Evolutionary conservation across 2,329 filamentous ascomycete genomes (phyloP).

Genomic region (Sclerotinia minor): DNA sequence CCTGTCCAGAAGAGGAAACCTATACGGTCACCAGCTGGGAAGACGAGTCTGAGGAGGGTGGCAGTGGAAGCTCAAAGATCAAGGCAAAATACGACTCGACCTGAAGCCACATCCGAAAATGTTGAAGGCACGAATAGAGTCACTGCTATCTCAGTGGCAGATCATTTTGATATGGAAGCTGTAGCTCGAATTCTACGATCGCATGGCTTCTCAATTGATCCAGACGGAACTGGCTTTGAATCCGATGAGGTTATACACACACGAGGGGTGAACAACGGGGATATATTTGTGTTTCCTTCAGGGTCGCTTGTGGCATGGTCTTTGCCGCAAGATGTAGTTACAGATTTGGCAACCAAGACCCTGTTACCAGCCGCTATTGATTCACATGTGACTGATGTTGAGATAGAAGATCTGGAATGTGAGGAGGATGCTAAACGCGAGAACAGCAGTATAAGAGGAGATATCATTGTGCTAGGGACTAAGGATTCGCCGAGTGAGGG

Average conservation of each 20-base stretch:
- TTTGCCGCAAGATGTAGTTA: constrained; percentile 72
- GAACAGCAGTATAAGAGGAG: constrained; percentile 76
- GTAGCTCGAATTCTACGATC: constrained; percentile 58
- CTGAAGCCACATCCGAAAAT: constrained; percentile 35
- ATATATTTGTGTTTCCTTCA: constrained; percentile 94
- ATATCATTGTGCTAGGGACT: constrained; percentile 86
- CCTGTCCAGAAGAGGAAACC: constrained; percentile 46
- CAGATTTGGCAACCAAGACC: constrained; percentile 66
- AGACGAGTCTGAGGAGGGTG: constrained; percentile 79
- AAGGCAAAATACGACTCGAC: constrained; percentile 44
- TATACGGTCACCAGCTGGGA: constrained; percentile 54
- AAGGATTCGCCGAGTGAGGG: constrained; percentile 54
- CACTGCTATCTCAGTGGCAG: constrained; percentile 62
- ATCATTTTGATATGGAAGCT: constrained; percentile 63
- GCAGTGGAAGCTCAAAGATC: constrained; percentile 79
- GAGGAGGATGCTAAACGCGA: constrained; percentile 71
- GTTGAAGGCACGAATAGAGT: constrained; percentile 47
- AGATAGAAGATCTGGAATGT: constrained; percentile 90
- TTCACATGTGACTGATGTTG: constrained; percentile 69
- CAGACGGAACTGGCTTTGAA: constrained; percentile 61
- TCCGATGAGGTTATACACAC: constrained; percentile 64
- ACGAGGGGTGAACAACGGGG: constrained; percentile 64
- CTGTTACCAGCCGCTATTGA: constrained; percentile 75
- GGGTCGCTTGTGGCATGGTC: constrained; percentile 94
- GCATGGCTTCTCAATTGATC: constrained; percentile 63